These are phyloP conservation scores for Thelephora terrestris DNA, from an alignment of 1,284 basidiomycete species.

Conservation along the genomic window DNA sequence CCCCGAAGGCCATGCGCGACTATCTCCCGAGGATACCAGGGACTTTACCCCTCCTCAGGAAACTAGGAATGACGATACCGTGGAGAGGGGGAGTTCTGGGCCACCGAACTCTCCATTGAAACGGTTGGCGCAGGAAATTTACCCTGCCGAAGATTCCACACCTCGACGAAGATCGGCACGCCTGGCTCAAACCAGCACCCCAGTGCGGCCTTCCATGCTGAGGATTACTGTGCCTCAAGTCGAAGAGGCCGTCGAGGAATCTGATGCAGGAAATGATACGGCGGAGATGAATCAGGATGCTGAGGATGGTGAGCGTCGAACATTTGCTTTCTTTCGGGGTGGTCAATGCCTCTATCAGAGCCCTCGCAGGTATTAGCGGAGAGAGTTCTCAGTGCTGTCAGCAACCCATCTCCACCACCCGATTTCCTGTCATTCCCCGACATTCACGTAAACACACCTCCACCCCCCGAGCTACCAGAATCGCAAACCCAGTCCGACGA, in stretches of 20 bases:
- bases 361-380: slow-evolving; percentile 55
- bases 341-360: slow-evolving; percentile 28
- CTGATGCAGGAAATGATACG: slow-evolving; percentile 9
- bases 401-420: slow-evolving; percentile 70
- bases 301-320: slow-evolving; percentile 21
- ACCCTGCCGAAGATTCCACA: slow-evolving; percentile 22
- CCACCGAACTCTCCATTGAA: slow-evolving; percentile 48
- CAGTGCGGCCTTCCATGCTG: slow-evolving; percentile 17
- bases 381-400: slow-evolving; percentile 54
- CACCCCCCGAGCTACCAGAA: no score
- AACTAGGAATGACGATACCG: slow-evolving; percentile 24
- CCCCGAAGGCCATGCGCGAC: not conserved
- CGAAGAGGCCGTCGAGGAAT: slow-evolving; percentile 14
- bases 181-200: slow-evolving; percentile 27
- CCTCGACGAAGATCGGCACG: slow-evolving; percentile 43
- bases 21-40: slow-evolving; percentile 10
- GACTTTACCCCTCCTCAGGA: slow-evolving; percentile 11
- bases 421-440: slow-evolving; percentile 9
- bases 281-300: slow-evolving; percentile 16
- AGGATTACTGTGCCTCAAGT: not conserved
- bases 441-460: no score
- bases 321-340: not conserved
- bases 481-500: no score
- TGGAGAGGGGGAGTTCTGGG: slow-evolving; percentile 40
- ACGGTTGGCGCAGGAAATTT: slow-evolving; percentile 27